Base-by-base conservation (phyloP, 345 rosid species). In the Rhodamnia argentea region DNA sequence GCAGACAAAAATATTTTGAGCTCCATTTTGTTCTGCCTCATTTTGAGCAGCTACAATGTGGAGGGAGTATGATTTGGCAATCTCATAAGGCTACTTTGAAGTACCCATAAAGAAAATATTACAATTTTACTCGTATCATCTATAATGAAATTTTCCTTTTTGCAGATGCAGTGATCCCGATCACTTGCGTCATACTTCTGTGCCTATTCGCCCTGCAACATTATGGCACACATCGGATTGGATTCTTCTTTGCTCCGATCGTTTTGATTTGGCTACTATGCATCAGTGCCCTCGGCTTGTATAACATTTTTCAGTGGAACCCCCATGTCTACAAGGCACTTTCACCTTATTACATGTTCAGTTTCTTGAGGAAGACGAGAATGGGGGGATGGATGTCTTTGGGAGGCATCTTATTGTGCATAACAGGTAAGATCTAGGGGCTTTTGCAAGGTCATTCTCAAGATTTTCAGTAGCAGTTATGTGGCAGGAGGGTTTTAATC, bases 341-440 rank as follows among this genome's bases (percentile, higher is more conserved):
- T 23, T 85, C 87, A 32, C 89, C 89, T 14, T 70, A 85, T 62
- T 87, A 87, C 75, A 87, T 87, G 85, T 82, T 85, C 85, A 85
- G 55, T 57, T 87, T 87, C 87, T 54, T 87, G 55, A 85, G 82
- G 87, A 85, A 85, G 82, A 87, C 89, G 14, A 82, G 74, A 62
- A 59, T 81, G 37, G 81, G 82, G 10, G 89, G 89, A 27, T 87
- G 89, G 89, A 82, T 87, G 87, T 87, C 89, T 64, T 83, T 87
- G n/a, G 89, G 89, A 10, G 89, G 89, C 82, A 85, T 85, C 56
- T 53, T 87, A 78, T 32, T 87, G 23, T 87, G 87, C 83, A 87
- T 87, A 62, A 87, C 89, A 85, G 89, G 89, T 85, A 85, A 40
- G 26, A 27, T 9, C 18, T 20, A 37, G 26, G 29, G 81, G 26